A percentile compares a stretch with the other conserved stretches of the same genome.
These are phyloP conservation scores for Mucor circinelloides DNA, from an alignment of 371 early-diverging fungal species.

Conservation along the genomic window DNA sequence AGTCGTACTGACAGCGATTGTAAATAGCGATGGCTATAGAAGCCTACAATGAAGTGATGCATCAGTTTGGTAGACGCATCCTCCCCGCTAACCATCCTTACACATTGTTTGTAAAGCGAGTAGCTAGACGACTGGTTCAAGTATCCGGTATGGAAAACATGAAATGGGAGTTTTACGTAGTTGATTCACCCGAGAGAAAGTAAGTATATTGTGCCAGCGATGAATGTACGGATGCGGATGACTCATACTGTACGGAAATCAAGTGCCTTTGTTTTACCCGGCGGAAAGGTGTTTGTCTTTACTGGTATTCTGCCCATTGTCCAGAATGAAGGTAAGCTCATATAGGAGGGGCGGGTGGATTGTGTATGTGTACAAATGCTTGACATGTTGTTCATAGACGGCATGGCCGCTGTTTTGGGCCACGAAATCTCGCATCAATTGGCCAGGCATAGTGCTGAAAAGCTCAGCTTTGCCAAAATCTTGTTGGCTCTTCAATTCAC, in stretches of 20 bases:
- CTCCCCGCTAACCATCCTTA: conserved; percentile 65
- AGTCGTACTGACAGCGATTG: neutral
- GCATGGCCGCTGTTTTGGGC: conserved; percentile 91
- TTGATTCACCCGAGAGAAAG: conserved; percentile 79
- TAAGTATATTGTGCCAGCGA: conserved; percentile 9
- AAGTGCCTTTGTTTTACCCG: conserved; percentile 91
- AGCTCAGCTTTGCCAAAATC: conserved; percentile 76
- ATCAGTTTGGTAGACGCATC: conserved; percentile 58
- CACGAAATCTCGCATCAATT: conserved; percentile 91
- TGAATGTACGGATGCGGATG: neutral
- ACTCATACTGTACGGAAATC: neutral
- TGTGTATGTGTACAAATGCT: neutral
- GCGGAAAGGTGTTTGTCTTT: conserved; percentile 94
- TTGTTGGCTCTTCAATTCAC: conserved; percentile 54
- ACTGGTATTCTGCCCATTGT: conserved; percentile 82
- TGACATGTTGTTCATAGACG: conserved; percentile 42
- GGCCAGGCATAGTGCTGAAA: conserved; percentile 82
- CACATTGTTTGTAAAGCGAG: conserved; percentile 59
- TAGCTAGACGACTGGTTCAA: conserved; percentile 69
- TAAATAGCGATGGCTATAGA: conserved; percentile 58
- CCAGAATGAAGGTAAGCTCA: conserved; percentile 60
- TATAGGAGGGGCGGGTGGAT: neutral
- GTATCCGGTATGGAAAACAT: conserved; percentile 70
- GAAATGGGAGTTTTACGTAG: conserved; percentile 83
- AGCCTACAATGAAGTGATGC: conserved; percentile 72